Percentiles rank a stretch among this genome's conserved stretches.
These are phyloP conservation scores for Diutina catenulata DNA, from an alignment of 1,139 yeast species.

Conservation along the genomic window DNA sequence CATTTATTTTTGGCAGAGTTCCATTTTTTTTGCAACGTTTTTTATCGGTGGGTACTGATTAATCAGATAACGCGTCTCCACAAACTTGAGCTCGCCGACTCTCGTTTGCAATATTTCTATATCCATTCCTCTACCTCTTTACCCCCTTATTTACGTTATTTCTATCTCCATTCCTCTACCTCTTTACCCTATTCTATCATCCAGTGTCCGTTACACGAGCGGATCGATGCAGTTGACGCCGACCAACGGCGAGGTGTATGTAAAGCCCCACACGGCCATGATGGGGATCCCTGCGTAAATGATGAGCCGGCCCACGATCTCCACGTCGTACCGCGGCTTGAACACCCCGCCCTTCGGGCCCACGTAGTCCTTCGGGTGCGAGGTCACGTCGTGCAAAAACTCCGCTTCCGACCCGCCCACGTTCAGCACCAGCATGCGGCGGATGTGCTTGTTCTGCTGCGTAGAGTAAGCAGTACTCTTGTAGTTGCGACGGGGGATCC, in stretches of 20 bases:
- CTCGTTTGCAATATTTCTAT: no score
- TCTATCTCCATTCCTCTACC: no score
- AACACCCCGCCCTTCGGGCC: conserved; percentile 25
- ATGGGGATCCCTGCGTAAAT: conserved; percentile 66
- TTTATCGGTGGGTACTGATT: no score
- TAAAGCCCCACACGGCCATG: conserved; percentile 33
- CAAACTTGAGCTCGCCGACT: no score
- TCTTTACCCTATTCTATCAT: no score
- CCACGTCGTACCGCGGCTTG: conserved; percentile 55
- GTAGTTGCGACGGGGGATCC: conserved; percentile 31
- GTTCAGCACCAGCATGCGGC: conserved; percentile 30
- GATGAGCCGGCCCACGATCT: conserved; percentile 57
- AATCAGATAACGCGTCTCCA: no score
- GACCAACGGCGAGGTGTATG: neutral
- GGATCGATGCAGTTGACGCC: neutral
- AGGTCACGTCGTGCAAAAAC: conserved; percentile 13
- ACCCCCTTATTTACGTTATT: no score
- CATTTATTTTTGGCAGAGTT: no score
- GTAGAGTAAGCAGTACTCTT: conserved; percentile 30
- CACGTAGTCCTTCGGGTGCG: conserved; percentile 2
- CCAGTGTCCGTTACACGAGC: neutral
- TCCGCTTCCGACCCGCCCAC: conserved; percentile 23
- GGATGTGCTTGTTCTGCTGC: conserved; percentile 23
- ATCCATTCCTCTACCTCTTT: no score
- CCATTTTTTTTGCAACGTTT: no score